Evolutionary conservation across 2,329 filamentous ascomycete genomes (phyloP).

Genomic region (Fonsecaea monophora): DNA sequence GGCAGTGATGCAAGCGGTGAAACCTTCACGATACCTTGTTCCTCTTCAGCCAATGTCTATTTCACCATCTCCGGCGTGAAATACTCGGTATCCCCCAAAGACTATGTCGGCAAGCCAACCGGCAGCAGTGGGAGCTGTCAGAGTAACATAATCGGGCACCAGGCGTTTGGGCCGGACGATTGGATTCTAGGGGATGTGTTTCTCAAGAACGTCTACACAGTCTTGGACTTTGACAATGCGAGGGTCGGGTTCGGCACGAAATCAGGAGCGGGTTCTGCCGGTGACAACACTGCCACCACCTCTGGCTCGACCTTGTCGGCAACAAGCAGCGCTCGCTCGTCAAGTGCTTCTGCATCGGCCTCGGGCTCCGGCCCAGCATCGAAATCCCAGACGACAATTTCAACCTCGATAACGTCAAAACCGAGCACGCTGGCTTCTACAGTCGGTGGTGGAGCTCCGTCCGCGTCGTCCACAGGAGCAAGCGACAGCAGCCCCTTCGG

Average conservation of each 20-base stretch:
- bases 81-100: slow-evolving; percentile 71
- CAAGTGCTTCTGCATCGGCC: slow-evolving; percentile 62
- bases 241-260: slow-evolving; percentile 45
- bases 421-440: slow-evolving; percentile 25
- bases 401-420: slow-evolving; percentile 9
- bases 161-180: slow-evolving; percentile 65
- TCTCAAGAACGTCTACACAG: slow-evolving; percentile 85
- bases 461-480: slow-evolving; percentile 21
- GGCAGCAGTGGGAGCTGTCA: slow-evolving; percentile 52
- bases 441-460: slow-evolving; percentile 1
- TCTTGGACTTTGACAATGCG: slow-evolving; percentile 75
- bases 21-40: slow-evolving; percentile 73
- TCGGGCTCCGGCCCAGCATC: slow-evolving; percentile 13
- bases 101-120: slow-evolving; percentile 66
- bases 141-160: slow-evolving; percentile 76
- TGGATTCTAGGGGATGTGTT: slow-evolving; percentile 90
- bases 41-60: slow-evolving; percentile 65
- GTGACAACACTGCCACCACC: slow-evolving; percentile 61
- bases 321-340: slow-evolving; percentile 65
- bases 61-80: slow-evolving; percentile 72
- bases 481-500: slow-evolving; percentile 34
- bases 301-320: slow-evolving; percentile 60
- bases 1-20: slow-evolving; percentile 64
- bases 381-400: slow-evolving; percentile 14
- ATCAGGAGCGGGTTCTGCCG: slow-evolving; percentile 19